Evolutionary conservation across 2,329 filamentous ascomycete genomes (phyloP), one percentile per base, ranked within the genome.

Genomic region (Sarocladiaceae sp.): DNA sequence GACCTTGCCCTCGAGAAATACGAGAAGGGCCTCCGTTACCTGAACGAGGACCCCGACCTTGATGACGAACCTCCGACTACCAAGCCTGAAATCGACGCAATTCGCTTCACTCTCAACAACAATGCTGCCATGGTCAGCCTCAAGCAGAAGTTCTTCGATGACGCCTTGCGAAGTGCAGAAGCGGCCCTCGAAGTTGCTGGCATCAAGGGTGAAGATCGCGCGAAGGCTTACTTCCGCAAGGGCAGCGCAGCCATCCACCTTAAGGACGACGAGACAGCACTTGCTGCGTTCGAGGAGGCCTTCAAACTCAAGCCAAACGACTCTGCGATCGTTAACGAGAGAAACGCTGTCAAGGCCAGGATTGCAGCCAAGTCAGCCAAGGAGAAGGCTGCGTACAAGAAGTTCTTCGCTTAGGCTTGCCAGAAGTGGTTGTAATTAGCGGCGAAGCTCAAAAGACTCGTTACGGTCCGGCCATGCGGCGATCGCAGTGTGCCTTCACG

Each of bases 331-430:
- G 65, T 72, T 48, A 84, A 80, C 55, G 89, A 96, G 68, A 74
- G 94, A 45, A 74, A 77, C 15, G 67, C 74, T n/a, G 81, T 93
- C 43, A 95, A 90, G 78, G 83, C 83, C 69, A 80, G 75, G 55
- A 77, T 85, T 20, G 74, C 80, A 10, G 85, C 83, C 47, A 77
- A 84, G 49, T 75, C 80, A 50, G 85, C 85, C 62, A 95, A 90
- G 78, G 88, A 96, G 73, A 94, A 90, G 78, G 88, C 86, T 55
- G 85, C 83, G 5, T 95, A 91, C 63, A 86, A 85, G 70, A 97
- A 95, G 70, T 93, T 94, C 67, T 97, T 97, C 61, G 64, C 71
- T 32, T 82, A 45, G 48, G 35, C n/a, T n/a, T n/a, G n/a, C n/a
- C n/a, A n/a, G n/a, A n/a, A n/a, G n/a, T n/a, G 15, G 20, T n/a